Base-by-base conservation (phyloP, 2,329 filamentous ascomycete species). In the Septoria linicola region DNA sequence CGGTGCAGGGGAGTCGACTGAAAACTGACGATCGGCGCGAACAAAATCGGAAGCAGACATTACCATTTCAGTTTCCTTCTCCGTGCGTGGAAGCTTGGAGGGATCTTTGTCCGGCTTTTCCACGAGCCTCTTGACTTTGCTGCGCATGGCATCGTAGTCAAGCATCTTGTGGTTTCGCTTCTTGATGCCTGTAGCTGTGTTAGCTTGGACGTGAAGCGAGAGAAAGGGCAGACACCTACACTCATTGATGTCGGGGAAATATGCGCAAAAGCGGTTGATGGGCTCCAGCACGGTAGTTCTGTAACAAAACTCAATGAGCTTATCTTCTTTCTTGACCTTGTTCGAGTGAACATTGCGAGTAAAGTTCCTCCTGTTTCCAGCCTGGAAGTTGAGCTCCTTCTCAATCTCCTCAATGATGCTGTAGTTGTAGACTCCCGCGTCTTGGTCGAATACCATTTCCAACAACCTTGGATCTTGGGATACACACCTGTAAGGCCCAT, bases 81-180 rank as follows among this genome's bases (percentile, higher is more conserved):
- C 93, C 19, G 92, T 89, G 49, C 92, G 88, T 1, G 95, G 93
- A 48, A 99, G 83, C 76, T 97, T 99, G 45, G 89, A 92, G 11
- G 90, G 89, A 68, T 99, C 93, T 78, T 99, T 99, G 78, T 99
- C 93, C 40, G 93, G 93, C 77, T 99, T 97, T 73, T 99, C 95
- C 46, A 89, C 89, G 32, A 99, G 83, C 71, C 90, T 92, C 80
- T 96, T 96, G 66, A 99, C 93, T 71, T 93, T 95, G 60, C 90
- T 89, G 57, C 93, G 88, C 73, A 97, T 85, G 14, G 91, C 84
- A 70, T 99, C 93, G 76, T 99, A 99, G 74, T 99, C 95, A 62
- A 97, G 88, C 51, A 97, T 86, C 73, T 99, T 99, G 80, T 99
- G 88, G 66, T 95, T 88, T 66, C 95, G 89, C 77, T 99, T 99